Evolutionary conservation across 1,284 basidiomycete species (phyloP), one percentile per base, ranked within the genome.

Genomic region (Sanghuangporus weigelae): DNA sequence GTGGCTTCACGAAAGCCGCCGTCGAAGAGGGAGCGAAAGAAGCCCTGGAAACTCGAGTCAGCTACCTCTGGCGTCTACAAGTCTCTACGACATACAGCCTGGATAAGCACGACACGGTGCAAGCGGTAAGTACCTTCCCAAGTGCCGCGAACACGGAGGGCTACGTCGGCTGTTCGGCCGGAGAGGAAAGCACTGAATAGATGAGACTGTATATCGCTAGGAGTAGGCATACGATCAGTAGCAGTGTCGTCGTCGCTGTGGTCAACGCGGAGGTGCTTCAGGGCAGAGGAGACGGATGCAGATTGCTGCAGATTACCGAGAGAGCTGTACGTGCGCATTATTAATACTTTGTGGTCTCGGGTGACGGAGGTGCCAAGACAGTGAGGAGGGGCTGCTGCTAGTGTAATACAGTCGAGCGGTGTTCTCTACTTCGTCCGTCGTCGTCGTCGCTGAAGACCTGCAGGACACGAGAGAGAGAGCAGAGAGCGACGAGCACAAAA

Each of bases 21-120:
- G 5, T 88, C 89, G 75, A 95, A 96, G 19, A 95, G 81, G 38
- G 89, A 86, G 59, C 85, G 83, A 76, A 95, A 96, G 81, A 93
- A 96, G 11, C 86, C 92, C 92, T 88, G 67, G 10, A 1, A 63
- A 46, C 26, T 39, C 42, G 55, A 46, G 59, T 53, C 55, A 50
- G 63, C 26, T 26, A 26, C 26, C 26, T 26, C 26, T 26, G 26
- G 3, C 26, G 26, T 3, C 26, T 26, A 60, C 55, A 48, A 48
- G 60, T 21, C 39, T 23, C 14, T 14, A 40, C 39, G 44, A 78
- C 84, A 69, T 64, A 90, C 92, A 54, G 92, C 86, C 73, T 95
- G 93, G 59, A 92, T 92, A 58, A 96, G 84, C 40, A 96, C 85
- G 64, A 95, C 87, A 39, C 86, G 82, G 75, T 96, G 93, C 2